phyloP scores from a whole-genome alignment of 805 yeast genomes.

The Kodamaea leandrae region DNA sequence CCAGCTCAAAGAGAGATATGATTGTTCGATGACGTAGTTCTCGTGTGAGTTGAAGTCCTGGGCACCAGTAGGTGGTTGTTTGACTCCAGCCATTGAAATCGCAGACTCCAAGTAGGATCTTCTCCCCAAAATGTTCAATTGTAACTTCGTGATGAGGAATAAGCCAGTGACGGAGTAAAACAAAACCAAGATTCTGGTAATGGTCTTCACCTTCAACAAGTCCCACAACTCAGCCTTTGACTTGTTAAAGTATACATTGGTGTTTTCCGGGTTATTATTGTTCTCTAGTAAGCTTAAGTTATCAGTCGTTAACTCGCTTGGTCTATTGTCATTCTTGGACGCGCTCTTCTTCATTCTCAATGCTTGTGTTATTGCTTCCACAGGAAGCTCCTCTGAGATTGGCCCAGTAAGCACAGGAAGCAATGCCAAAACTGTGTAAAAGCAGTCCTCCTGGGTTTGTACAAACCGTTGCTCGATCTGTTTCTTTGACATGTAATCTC shows the following conservation, averaged over 20 bases:
- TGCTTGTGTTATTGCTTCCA: constrained; percentile 69
- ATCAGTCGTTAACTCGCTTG: constrained; percentile 34
- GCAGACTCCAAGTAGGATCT: constrained; percentile 81
- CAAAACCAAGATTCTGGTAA: constrained; percentile 70
- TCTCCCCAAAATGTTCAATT: constrained; percentile 84
- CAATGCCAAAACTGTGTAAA: constrained; percentile 77
- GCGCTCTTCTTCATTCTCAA: constrained; percentile 56
- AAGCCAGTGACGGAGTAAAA: constrained; percentile 67
- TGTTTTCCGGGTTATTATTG: constrained; percentile 20
- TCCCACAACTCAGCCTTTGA: constrained; percentile 68
- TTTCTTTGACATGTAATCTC: constrained; percentile 42
- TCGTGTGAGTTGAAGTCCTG: constrained; percentile 25
- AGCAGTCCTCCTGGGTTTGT: constrained; percentile 89
- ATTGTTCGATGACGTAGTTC: constrained; percentile 67
- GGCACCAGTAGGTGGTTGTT: constrained; percentile 7
- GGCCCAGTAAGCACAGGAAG: constrained; percentile 73
- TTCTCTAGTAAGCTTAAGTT: constrained; percentile 36
- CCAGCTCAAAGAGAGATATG: constrained; percentile 86
- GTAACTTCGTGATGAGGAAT: constrained; percentile 77
- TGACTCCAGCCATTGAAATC: constrained; percentile 58
- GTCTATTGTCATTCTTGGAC: constrained; percentile 15
- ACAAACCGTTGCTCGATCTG: constrained; percentile 76
- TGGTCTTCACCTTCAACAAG: constrained; percentile 69
- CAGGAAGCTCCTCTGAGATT: constrained; percentile 59
- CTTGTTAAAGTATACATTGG: constrained; percentile 26